A percentile compares a stretch with the other conserved stretches of the same genome.
Evolutionary conservation across 2,329 filamentous ascomycete genomes (phyloP).

Genomic region (Epichloe amarillans): DNA sequence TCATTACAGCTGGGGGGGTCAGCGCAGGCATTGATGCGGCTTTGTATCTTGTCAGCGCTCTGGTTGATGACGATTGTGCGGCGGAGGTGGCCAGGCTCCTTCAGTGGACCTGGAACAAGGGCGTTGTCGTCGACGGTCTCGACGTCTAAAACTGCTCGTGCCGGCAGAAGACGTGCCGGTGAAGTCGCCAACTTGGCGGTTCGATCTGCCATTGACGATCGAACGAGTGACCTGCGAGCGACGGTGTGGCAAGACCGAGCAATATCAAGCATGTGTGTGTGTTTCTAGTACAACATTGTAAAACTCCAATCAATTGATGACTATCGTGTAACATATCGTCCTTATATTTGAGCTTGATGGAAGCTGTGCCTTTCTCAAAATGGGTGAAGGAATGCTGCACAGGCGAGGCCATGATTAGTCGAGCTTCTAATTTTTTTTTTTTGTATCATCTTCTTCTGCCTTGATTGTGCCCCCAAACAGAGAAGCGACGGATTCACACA

Average conservation of each 20-base stretch:
- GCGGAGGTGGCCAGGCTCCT: conserved; percentile 61
- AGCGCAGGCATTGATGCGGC: conserved; percentile 72
- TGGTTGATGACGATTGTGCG: conserved; percentile 66
- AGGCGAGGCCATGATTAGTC: too few relatives aligned
- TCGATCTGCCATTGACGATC: background rate
- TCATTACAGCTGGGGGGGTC: conserved; percentile 78
- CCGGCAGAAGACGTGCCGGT: conserved; percentile 12
- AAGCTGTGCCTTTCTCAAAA: too few relatives aligned
- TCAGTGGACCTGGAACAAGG: conserved; percentile 80
- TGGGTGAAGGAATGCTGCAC: too few relatives aligned
- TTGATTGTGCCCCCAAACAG: too few relatives aligned
- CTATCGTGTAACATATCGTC: background rate
- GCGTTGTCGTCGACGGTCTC: conserved; percentile 69
- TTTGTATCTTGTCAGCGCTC: conserved; percentile 71
- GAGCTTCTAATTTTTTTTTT: too few relatives aligned
- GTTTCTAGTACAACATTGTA: conserved; percentile 3
- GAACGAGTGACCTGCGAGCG: background rate
- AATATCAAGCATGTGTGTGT: conserved; percentile 1
- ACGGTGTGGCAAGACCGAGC: conserved; percentile 2
- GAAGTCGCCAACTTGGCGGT: background rate
- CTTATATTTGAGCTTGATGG: too few relatives aligned
- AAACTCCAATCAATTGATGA: conserved; percentile 2
- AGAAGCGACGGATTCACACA: too few relatives aligned
- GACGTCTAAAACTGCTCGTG: conserved; percentile 48
- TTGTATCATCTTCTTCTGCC: too few relatives aligned